Evolutionary conservation across 2,329 filamentous ascomycete species (phyloP).

Genomic region (Ophiosphaerella narmari): DNA sequence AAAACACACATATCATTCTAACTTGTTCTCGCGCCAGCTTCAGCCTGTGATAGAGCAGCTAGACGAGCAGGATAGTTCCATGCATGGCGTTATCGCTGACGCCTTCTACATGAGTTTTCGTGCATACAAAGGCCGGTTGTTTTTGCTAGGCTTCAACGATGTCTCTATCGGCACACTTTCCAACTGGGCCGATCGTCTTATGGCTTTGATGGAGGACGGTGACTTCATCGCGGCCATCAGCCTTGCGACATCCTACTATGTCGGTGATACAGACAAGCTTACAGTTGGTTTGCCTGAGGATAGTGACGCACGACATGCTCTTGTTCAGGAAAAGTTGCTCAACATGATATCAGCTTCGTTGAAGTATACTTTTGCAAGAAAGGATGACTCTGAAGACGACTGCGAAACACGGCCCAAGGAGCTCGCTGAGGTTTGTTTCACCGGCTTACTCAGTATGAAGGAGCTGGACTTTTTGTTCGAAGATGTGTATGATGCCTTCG

Average conservation of each 20-base stretch:
- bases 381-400: constrained; percentile 55
- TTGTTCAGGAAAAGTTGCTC: constrained; percentile 86
- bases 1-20: constrained; percentile 88
- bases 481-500: constrained; percentile 87
- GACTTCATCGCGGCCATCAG: constrained; percentile 92
- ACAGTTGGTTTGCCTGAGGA: constrained; percentile 94
- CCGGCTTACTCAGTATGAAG: constrained; percentile 76
- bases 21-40: constrained; percentile 87
- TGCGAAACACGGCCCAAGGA: constrained; percentile 69
- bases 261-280: constrained; percentile 87
- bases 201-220: constrained; percentile 95
- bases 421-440: constrained; percentile 81
- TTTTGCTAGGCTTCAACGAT: constrained; percentile 92
- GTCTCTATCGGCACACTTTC: constrained; percentile 88
- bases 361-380: constrained; percentile 80
- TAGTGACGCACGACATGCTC: constrained; percentile 70
- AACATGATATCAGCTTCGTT: constrained; percentile 94
- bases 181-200: constrained; percentile 93
- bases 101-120: constrained; percentile 98
- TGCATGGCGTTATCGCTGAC: constrained; percentile 96
- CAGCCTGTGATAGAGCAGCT: constrained; percentile 83
- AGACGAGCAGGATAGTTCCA: constrained; percentile 81
- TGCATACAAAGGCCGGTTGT: constrained; percentile 90
- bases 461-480: constrained; percentile 88
- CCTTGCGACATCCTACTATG: constrained; percentile 90